These are phyloP conservation scores for Lasiodiplodia gonubiensis DNA, from an alignment of 2,329 filamentous ascomycete species.

Conservation along the genomic window DNA sequence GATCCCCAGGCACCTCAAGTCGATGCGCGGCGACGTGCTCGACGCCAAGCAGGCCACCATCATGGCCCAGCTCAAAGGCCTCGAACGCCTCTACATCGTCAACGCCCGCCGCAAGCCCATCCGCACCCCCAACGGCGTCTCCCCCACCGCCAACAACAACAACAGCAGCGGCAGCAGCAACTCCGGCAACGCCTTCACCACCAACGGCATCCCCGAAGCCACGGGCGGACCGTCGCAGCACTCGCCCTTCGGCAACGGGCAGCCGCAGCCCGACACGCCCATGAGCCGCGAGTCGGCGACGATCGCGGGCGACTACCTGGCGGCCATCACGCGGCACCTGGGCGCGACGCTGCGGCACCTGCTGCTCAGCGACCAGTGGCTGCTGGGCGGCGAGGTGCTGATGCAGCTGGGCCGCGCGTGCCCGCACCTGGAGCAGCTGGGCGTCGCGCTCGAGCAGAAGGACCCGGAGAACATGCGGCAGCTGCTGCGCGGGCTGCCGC, in stretches of 20 bases:
- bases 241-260: constrained; percentile 13
- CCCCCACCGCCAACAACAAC: constrained; percentile 34
- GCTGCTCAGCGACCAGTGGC: constrained; percentile 62
- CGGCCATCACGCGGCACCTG: constrained; percentile 58
- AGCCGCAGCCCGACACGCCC: constrained; percentile 11
- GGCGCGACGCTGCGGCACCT: constrained; percentile 61
- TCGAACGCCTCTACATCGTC: constrained; percentile 62
- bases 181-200: constrained; percentile 32
- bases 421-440: constrained; percentile 65
- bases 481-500: constrained; percentile 46
- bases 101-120: constrained; percentile 42
- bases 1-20: constrained; percentile 50
- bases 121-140: constrained; percentile 29
- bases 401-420: constrained; percentile 59
- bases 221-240: constrained; percentile 24
- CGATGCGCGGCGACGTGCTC: constrained; percentile 56
- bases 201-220: constrained; percentile 34
- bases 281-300: constrained; percentile 20
- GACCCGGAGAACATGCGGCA: constrained; percentile 46
- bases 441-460: constrained; percentile 61
- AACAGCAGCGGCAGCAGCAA: neutral
- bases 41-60: constrained; percentile 54
- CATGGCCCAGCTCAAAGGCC: constrained; percentile 48
- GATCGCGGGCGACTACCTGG: constrained; percentile 54
- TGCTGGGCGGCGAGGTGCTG: constrained; percentile 56